Base-by-base conservation (phyloP, 495 filamentous ascomycete species). In the Xylaria longipes region DNA sequence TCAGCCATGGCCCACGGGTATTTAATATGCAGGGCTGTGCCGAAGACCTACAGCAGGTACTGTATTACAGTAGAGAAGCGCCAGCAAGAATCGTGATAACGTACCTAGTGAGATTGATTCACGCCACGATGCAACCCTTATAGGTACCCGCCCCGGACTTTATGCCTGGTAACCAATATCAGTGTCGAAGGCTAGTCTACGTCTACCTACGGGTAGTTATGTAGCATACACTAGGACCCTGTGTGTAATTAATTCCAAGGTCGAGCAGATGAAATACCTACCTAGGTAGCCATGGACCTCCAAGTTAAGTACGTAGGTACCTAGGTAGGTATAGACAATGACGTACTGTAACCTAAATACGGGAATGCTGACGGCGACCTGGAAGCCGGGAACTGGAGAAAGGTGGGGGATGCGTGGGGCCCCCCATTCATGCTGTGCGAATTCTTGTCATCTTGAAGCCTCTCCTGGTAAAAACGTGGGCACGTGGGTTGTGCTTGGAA, bases 11-110 rank as follows among this genome's bases (percentile, higher is more conserved):
- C 14, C 1, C 3, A 15, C 1, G 5, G 25, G 50, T 29, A 54
- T 29, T 54, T 27, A 25, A 54, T 27, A 54, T 54, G 50, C 11
- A 48, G 50, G 50, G 25, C 29, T 54, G 11, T 29, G 45, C 50
- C 25, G 25, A 29, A 25, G 25, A 54, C 50, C 50, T 22, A 9
- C 20, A 3, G 9, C 39, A n/a, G n/a, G n/a, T 41, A 41, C 39
- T 12, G 39, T 8, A 41, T 8, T 41, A 8, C 9, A 41, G 5
- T 57, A 22, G 35, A 25, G 58, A 62, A 62, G 35, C 58, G 58
- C 20, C 58, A 62, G 58, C 58, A 62, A 43, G 20, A 62, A 62
- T 62, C 58, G 58, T 31, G 58, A 62, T 62, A 48, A 62, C n/a
- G n/a, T n/a, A n/a, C 11, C 20, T 41, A 7, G 8, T 39, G n/a